phyloP scores from a whole-genome alignment of 139 green algal species.

The Zygnema cylindricum region DNA sequence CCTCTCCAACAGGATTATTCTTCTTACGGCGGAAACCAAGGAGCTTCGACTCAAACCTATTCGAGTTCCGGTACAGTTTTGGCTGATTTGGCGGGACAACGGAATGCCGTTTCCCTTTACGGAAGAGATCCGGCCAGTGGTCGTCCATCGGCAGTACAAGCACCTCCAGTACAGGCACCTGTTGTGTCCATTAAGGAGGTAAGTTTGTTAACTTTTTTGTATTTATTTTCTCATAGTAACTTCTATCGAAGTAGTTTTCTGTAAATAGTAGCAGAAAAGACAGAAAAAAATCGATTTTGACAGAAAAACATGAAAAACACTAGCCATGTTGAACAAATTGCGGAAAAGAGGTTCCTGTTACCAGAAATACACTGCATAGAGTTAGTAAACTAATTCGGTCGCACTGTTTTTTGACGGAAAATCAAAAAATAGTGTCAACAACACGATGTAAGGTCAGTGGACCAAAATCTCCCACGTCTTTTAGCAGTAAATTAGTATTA shows the following conservation, averaged over 20 bases:
- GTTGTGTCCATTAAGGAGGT: neutral
- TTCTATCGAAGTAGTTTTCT: neutral
- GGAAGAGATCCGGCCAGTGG: neutral
- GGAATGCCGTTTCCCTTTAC: neutral
- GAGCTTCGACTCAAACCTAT: neutral
- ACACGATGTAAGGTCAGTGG: too few species aligned
- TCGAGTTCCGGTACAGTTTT: neutral
- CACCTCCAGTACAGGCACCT: neutral
- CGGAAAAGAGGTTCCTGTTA: too few species aligned
- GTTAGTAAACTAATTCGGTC: too few species aligned
- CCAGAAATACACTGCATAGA: too few species aligned
- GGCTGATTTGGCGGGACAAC: neutral
- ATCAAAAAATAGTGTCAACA: too few species aligned
- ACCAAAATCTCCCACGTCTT: too few species aligned
- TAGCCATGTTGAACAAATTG: too few species aligned
- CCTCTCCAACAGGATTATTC: neutral
- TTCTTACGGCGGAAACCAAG: neutral
- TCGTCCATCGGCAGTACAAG: neutral
- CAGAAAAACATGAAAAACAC: too few species aligned
- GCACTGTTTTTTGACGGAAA: too few species aligned
- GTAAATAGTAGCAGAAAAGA: too few species aligned
- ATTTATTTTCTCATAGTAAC: neutral
- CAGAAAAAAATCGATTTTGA: too few species aligned
- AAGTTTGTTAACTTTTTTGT: neutral
- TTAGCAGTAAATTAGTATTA: too few species aligned